These are phyloP conservation scores for Hippophae gyantsensis DNA, from an alignment of 306 rosid species.

Conservation along the genomic window DNA sequence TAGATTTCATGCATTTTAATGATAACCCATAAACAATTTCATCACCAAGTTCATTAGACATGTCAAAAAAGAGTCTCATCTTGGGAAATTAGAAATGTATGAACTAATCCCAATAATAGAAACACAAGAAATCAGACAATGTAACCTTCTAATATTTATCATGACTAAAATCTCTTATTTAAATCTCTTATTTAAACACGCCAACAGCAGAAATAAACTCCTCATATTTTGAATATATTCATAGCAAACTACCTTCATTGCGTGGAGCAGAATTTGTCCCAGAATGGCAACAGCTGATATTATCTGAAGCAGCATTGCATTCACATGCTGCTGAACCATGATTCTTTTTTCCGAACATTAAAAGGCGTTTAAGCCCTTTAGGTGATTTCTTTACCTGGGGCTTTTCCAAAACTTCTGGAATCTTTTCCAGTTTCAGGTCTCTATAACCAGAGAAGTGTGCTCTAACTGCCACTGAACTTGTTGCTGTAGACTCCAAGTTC, in stretches of 20 bases:
- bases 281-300: conserved; percentile 36
- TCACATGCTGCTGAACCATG: conserved; percentile 52
- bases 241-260: conserved; percentile 55
- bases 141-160: background rate
- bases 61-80: conserved; percentile 44
- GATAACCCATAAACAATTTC: conserved; percentile 1
- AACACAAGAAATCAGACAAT: background rate
- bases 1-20: background rate
- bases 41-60: conserved; percentile 6
- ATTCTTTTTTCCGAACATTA: conserved; percentile 87
- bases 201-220: no score
- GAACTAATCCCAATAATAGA: conserved; percentile 35
- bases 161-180: background rate
- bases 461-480: conserved; percentile 38
- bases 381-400: conserved; percentile 66
- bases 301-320: conserved; percentile 48
- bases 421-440: conserved; percentile 59
- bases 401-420: conserved; percentile 77
- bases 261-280: conserved; percentile 47
- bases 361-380: conserved; percentile 61
- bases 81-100: conserved; percentile 67
- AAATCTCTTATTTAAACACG: background rate
- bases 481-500: conserved; percentile 33
- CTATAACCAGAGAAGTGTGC: conserved; percentile 48
- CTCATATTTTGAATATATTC: background rate